phyloP scores from a whole-genome alignment of 1,284 basidiomycete species.

The Ustilago cynodontis region DNA sequence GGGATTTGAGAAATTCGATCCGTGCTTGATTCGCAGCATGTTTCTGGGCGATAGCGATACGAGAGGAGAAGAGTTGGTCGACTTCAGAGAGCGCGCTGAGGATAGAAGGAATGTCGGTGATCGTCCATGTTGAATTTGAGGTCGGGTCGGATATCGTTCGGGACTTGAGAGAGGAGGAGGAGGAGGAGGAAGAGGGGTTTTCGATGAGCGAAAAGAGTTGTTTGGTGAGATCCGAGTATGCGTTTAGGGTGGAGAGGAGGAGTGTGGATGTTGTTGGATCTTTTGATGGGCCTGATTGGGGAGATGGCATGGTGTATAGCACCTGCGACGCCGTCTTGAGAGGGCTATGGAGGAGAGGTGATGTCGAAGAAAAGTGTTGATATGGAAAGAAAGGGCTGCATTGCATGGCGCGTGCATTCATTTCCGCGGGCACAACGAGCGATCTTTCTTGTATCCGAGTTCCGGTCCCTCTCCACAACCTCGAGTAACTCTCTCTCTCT shows the following conservation, averaged over 20 bases:
- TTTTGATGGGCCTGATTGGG: conserved; percentile 3
- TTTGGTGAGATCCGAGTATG: conserved; percentile 48
- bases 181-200: conserved; percentile 26
- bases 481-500: not conserved
- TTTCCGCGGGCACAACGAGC: not conserved
- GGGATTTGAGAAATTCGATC: conserved; percentile 30
- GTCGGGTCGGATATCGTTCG: conserved; percentile 25
- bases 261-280: conserved; percentile 32
- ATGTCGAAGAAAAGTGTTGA: not conserved
- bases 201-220: conserved; percentile 45
- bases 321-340: no score
- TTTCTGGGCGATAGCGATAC: conserved; percentile 34
- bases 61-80: conserved; percentile 30
- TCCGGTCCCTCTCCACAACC: not conserved
- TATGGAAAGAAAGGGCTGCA: not conserved
- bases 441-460: not conserved
- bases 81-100: conserved; percentile 31
- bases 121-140: conserved; percentile 25
- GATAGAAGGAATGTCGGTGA: conserved; percentile 12
- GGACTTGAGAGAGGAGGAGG: not conserved
- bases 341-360: no score
- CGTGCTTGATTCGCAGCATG: conserved; percentile 50
- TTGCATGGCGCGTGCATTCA: conserved; percentile 15
- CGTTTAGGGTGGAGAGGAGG: conserved; percentile 40
- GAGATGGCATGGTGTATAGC: not conserved